phyloP scores from a whole-genome alignment of 768 basidiomycete genomes.

The Lactarius sanguifluus region DNA sequence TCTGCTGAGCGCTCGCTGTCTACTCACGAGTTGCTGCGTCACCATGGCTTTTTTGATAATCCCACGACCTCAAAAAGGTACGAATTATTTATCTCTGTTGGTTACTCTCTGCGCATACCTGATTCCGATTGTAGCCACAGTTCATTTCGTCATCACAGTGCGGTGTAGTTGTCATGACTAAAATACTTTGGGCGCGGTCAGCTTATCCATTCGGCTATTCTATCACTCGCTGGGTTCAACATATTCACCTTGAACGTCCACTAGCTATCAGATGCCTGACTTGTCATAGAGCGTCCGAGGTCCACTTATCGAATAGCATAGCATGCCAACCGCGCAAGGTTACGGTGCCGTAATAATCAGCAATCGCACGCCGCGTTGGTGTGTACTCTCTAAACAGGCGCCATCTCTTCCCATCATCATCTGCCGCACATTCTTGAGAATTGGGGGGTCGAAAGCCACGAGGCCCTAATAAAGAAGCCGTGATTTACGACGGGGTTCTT shows the following conservation, averaged over 20 bases:
- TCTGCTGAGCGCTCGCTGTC: not conserved
- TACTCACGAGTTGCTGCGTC: conserved; percentile 4
- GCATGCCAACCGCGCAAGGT: conserved; percentile 4
- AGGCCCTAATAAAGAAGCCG: conserved; percentile 25
- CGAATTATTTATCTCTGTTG: not conserved
- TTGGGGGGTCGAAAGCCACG: conserved; percentile 24
- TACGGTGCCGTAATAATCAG: conserved; percentile 19
- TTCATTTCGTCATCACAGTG: conserved; percentile 20
- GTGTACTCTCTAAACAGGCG: conserved; percentile 14
- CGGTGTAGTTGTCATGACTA: not conserved
- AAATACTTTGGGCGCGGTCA: not conserved
- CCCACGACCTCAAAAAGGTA: conserved; percentile 6
- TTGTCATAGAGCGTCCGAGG: conserved; percentile 3
- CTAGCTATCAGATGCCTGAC: not conserved
- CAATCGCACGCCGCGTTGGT: conserved; percentile 14
- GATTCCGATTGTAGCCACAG: not conserved
- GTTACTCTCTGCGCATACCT: not conserved
- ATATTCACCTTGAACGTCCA: conserved; percentile 5
- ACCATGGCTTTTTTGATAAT: conserved; percentile 18
- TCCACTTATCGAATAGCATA: conserved; percentile 2
- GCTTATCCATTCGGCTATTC: not conserved
- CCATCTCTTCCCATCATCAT: conserved; percentile 22
- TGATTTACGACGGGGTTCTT: conserved; percentile 20
- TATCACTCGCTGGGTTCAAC: conserved; percentile 1
- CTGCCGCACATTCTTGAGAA: conserved; percentile 11